Base-by-base conservation (phyloP, 164 flowering plant genomes). In the Buxus sempervirens region DNA sequence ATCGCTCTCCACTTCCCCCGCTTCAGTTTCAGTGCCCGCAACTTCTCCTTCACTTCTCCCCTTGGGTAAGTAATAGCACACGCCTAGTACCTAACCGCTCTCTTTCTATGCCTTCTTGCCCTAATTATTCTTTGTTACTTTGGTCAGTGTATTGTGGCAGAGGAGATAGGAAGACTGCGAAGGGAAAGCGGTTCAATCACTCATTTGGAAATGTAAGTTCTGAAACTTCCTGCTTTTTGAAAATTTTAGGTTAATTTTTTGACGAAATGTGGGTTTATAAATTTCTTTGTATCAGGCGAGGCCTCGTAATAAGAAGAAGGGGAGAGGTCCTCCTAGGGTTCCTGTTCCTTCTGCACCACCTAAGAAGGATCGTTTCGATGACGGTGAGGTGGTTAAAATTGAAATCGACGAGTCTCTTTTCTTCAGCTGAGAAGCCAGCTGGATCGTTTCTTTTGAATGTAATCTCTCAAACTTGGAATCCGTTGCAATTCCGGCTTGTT, bases 91-190 rank as follows among this genome's bases (percentile, higher is more conserved):
- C 76, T 19, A 23, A 16, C 22, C 23, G 23, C 66, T 28, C 20
- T 49, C 32, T 20, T n/a, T 36, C 3, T 24, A 42, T 28, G 9
- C 21, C 24, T 36, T n/a, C 48, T 36, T 21, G 7, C 36, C 53
- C 32, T 69, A 57, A 57, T 23, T 21, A 28, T 26, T 27, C 9
- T 42, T 58, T 4, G 55, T 51, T 15, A 32, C 5, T 32, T 32
- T 57, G 18, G 62, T 64, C 80, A 93, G 96, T 93, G 51, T 85
- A 77, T 67, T 90, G 95, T 64, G 96, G 96, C 18, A 79, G 96
- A 80, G 98, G 98, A 16, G 98, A 93, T 59, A 84, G 54, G 90
- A 93, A 88, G 77, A 93, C 98, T 10, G 96, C 87, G 8, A 88
- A 72, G 66, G 98, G 98, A 28, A 93, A 93, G 78, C 90, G 98